These are phyloP conservation scores for Geosmithia flava DNA, from an alignment of 2,329 filamentous ascomycete genomes.

Conservation along the genomic window DNA sequence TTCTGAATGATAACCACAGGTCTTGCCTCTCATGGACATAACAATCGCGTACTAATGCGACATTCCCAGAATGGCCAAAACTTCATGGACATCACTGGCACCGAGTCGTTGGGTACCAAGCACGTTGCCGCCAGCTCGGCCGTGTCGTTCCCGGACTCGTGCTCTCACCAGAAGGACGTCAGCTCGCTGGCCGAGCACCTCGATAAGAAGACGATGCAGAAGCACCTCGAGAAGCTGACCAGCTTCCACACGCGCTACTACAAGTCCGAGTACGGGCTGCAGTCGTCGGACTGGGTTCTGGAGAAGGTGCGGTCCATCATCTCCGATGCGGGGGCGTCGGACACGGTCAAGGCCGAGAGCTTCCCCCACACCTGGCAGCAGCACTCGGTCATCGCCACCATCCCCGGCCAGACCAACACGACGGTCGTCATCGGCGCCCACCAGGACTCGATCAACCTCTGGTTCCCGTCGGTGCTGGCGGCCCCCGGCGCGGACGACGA, in stretches of 20 bases:
- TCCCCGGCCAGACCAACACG: conserved; percentile 77
- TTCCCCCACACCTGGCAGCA: conserved; percentile 84
- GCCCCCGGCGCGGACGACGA: conserved; percentile 95
- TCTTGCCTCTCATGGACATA: background rate
- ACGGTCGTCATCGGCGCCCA: conserved; percentile 84
- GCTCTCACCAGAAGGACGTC: conserved; percentile 53
- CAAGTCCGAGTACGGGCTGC: conserved; percentile 62
- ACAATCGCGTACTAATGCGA: background rate
- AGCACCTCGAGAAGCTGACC: conserved; percentile 67
- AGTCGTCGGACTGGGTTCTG: conserved; percentile 83
- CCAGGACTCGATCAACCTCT: conserved; percentile 92
- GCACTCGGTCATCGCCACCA: conserved; percentile 79
- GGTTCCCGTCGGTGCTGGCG: conserved; percentile 68
- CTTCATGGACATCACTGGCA: conserved; percentile 91
- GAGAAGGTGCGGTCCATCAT: conserved; percentile 62
- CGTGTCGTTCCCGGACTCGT: conserved; percentile 55
- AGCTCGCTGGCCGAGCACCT: conserved; percentile 55
- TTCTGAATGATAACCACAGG: background rate
- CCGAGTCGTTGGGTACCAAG: conserved; percentile 42
- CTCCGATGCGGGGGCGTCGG: conserved; percentile 54
- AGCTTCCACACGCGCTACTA: conserved; percentile 76
- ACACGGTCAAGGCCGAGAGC: conserved; percentile 55
- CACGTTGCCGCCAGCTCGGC: conserved; percentile 15
- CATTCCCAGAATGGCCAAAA: conserved; percentile 58
- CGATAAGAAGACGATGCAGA: conserved; percentile 62